Percentiles rank a stretch among this genome's conserved stretches.
Conservation (phyloP, 2,329 filamentous ascomycete species). For the Chrysoporthe cubensis region DNA sequence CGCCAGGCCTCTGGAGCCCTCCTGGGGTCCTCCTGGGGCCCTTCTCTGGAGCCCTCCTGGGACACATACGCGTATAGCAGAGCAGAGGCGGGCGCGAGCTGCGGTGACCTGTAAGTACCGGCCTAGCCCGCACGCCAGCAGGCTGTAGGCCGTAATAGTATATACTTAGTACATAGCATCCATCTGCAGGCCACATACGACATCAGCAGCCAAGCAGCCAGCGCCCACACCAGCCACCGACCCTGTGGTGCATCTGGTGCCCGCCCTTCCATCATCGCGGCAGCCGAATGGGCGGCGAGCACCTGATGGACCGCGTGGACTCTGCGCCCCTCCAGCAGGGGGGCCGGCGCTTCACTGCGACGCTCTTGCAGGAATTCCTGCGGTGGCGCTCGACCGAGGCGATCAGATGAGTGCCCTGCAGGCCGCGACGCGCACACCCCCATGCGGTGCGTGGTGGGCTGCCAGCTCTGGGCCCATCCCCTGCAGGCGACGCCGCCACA, state of each 20-base stretch:
- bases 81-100: neutral
- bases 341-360: too few relatives aligned
- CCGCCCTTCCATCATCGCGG: neutral
- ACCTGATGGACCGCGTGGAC: neutral
- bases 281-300: neutral
- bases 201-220: neutral
- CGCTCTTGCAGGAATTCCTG: too few relatives aligned
- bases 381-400: too few relatives aligned
- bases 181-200: slow-evolving; percentile 10
- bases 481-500: slow-evolving; percentile 6
- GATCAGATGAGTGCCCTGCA: too few relatives aligned
- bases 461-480: neutral
- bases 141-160: neutral
- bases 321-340: too few relatives aligned
- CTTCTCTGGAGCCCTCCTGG: neutral
- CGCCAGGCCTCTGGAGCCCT: too few relatives aligned
- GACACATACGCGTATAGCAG: neutral
- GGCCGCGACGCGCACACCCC: neutral
- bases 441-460: neutral
- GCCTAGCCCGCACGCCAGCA: too few relatives aligned
- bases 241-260: neutral
- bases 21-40: too few relatives aligned
- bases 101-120: neutral
- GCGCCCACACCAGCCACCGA: slow-evolving; percentile 1
- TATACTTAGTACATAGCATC: too few relatives aligned